These are phyloP conservation scores for Teratosphaeriaceae sp. DNA, from an alignment of 2,329 filamentous ascomycete genomes.

Conservation along the genomic window DNA sequence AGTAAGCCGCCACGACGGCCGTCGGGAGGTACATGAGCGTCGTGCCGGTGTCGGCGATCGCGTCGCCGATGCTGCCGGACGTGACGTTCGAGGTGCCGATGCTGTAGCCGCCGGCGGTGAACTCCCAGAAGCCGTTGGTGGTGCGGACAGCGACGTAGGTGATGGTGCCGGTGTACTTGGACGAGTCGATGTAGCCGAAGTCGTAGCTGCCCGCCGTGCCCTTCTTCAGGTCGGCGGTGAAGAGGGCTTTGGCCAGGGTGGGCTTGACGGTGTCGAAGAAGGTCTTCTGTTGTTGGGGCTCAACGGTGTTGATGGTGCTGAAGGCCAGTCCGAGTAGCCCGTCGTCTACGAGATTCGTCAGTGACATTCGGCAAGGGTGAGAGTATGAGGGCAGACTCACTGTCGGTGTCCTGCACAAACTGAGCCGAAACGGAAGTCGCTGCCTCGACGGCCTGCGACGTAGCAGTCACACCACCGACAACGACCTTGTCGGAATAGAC, in stretches of 20 bases:
- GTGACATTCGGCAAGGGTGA: background rate
- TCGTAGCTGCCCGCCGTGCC: conserved; percentile 31
- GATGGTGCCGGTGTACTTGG: conserved; percentile 53
- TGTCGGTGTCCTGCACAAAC: conserved; percentile 47
- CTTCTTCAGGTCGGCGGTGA: conserved; percentile 53
- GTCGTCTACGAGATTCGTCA: conserved; percentile 37
- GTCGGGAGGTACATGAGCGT: conserved; percentile 56
- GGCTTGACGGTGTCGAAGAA: conserved; percentile 55
- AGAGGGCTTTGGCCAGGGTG: conserved; percentile 46
- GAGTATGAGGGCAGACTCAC: background rate
- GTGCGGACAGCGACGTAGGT: conserved; percentile 51
- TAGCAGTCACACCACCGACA: conserved; percentile 54
- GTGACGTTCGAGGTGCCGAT: conserved; percentile 42
- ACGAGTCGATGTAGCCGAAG: conserved; percentile 47
- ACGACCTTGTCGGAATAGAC: conserved; percentile 61
- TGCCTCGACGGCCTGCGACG: conserved; percentile 58
- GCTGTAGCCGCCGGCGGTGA: conserved; percentile 51
- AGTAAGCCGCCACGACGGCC: conserved; percentile 52
- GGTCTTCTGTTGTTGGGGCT: conserved; percentile 46
- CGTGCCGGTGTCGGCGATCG: conserved; percentile 66
- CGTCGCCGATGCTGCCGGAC: conserved; percentile 41
- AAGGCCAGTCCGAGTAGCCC: conserved; percentile 57
- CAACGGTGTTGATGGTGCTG: conserved; percentile 52
- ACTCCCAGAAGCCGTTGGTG: conserved; percentile 57
- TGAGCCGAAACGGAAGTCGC: conserved; percentile 51